Conservation (phyloP, 2,329 filamentous ascomycete species). For the Fonsecaea pugnacius region DNA sequence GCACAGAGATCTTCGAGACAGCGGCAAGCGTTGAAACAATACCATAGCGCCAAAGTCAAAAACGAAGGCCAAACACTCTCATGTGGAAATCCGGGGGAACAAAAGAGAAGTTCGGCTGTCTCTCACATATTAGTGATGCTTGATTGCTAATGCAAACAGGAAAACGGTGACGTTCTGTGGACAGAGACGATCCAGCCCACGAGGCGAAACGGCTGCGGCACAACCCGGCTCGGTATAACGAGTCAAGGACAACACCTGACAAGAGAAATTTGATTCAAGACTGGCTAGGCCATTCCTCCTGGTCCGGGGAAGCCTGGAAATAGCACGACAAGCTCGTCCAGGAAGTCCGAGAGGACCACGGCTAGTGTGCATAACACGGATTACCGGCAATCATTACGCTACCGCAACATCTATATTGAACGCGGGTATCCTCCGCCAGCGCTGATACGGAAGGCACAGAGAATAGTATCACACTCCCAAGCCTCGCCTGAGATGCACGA, state of each 20-base stretch:
- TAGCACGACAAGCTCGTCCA: slow-evolving; percentile 13
- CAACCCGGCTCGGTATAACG: not conserved
- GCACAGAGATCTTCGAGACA: too few species aligned
- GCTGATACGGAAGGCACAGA: slow-evolving; percentile 18
- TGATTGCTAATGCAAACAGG: slow-evolving; percentile 9
- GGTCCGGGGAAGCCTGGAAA: slow-evolving; percentile 11
- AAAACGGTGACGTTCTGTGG: slow-evolving; percentile 14
- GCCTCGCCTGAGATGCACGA: slow-evolving; percentile 25
- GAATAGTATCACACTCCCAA: slow-evolving; percentile 20
- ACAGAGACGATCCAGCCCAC: slow-evolving; percentile 18
- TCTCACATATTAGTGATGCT: not conserved
- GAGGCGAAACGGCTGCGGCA: slow-evolving; percentile 15
- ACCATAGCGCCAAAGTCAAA: slow-evolving; percentile 7
- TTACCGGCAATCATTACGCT: slow-evolving; percentile 17
- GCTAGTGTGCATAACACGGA: slow-evolving; percentile 20
- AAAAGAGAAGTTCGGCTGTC: slow-evolving; percentile 15
- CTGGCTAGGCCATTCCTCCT: slow-evolving; percentile 21
- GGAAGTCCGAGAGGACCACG: slow-evolving; percentile 19
- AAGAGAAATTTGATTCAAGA: slow-evolving; percentile 24
- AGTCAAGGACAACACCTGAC: slow-evolving; percentile 13
- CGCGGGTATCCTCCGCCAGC: slow-evolving; percentile 10
- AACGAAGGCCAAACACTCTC: slow-evolving; percentile 14
- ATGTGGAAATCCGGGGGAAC: not conserved
- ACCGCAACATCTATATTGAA: slow-evolving; percentile 20
- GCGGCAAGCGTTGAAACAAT: slow-evolving; percentile 1